These are phyloP conservation scores for Fomitopsis pulvina DNA, from an alignment of 768 basidiomycete species.

Conservation along the genomic window DNA sequence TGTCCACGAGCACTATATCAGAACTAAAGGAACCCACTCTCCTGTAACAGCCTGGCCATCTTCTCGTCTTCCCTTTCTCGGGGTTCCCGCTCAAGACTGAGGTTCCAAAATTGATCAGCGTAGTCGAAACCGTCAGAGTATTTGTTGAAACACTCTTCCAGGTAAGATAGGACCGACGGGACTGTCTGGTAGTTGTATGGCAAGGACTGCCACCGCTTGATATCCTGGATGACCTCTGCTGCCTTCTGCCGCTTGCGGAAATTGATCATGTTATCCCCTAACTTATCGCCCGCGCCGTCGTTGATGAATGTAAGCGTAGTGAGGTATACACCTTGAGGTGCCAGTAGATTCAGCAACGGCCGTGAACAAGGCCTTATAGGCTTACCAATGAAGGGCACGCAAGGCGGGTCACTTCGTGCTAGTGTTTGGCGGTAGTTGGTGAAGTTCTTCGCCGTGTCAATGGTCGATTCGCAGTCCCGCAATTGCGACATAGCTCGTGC, in stretches of 20 bases:
- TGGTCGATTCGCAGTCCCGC: constrained; percentile 77
- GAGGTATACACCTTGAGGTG: constrained; percentile 79
- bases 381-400: constrained; percentile 94
- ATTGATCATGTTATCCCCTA: constrained; percentile 79
- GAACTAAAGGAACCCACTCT: constrained; percentile 59
- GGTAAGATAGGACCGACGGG: constrained; percentile 59
- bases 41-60: constrained; percentile 85
- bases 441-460: constrained; percentile 93
- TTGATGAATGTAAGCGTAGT: constrained; percentile 97
- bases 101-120: constrained; percentile 76
- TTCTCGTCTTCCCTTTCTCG: constrained; percentile 95
- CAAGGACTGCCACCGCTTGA: constrained; percentile 91
- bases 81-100: constrained; percentile 85
- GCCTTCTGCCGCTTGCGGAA: constrained; percentile 94
- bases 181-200: constrained; percentile 81
- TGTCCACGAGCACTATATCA: neutral
- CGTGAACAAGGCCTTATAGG: neutral
- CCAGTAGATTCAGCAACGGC: neutral
- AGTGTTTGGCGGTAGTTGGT: constrained; percentile 84
- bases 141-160: constrained; percentile 72
- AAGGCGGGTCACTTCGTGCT: constrained; percentile 80
- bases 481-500: constrained; percentile 69
- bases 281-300: constrained; percentile 86
- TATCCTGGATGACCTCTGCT: constrained; percentile 95
- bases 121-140: constrained; percentile 62